Evolutionary conservation across 2,329 filamentous ascomycete species (phyloP).

Genomic region (Ustulina deusta): DNA sequence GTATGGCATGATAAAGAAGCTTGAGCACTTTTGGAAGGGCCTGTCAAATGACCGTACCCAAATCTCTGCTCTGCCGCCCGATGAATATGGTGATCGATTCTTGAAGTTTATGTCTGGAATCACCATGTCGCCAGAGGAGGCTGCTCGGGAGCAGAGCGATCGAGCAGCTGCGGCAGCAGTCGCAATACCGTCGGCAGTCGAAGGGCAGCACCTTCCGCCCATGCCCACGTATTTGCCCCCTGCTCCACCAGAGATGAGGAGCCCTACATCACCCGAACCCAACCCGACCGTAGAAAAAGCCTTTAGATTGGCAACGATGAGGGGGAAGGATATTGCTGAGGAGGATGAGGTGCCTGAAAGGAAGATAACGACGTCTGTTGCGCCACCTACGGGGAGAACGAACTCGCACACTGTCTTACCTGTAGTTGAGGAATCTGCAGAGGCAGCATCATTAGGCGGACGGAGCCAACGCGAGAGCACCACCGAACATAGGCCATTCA

Average conservation of each 20-base stretch:
- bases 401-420: constrained; percentile 68
- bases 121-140: constrained; percentile 90
- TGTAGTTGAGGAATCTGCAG: constrained; percentile 90
- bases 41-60: constrained; percentile 84
- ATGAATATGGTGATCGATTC: constrained; percentile 93
- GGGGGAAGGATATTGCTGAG: constrained; percentile 48
- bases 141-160: constrained; percentile 71
- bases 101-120: constrained; percentile 90
- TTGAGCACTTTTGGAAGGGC: constrained; percentile 98
- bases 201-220: constrained; percentile 39
- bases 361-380: constrained; percentile 47
- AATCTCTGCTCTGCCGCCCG: constrained; percentile 91
- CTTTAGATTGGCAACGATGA: constrained; percentile 46
- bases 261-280: constrained; percentile 48
- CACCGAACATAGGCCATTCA: constrained; percentile 50
- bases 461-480: constrained; percentile 64
- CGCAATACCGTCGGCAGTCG: constrained; percentile 46
- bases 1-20: constrained; percentile 95
- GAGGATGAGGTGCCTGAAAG: constrained; percentile 51
- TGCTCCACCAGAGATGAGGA: constrained; percentile 50
- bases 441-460: constrained; percentile 75
- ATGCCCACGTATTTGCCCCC: constrained; percentile 51
- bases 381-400: constrained; percentile 44
- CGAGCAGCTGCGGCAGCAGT: constrained; percentile 66
- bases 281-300: constrained; percentile 50